Conservation (phyloP, 352 stramenopile species). For the Globisporangium nagaii region DNA sequence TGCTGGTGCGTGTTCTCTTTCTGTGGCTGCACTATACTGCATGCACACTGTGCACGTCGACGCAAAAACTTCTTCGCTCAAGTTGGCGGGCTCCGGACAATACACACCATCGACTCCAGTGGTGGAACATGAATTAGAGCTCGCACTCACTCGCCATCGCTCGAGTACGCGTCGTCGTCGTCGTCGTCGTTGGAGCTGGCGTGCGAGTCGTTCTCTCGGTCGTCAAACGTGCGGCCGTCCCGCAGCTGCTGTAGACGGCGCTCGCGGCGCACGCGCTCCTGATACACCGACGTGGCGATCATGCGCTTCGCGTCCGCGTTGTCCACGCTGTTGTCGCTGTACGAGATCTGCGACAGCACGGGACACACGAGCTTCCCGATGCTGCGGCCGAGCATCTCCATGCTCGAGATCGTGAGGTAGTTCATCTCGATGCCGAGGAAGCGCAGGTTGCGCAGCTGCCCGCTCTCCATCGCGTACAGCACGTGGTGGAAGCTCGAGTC, state of each 20-base stretch:
- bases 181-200: slow-evolving; percentile 21
- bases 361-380: slow-evolving; percentile 80
- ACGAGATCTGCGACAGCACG: slow-evolving; percentile 81
- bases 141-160: slow-evolving; percentile 30
- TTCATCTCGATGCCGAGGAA: slow-evolving; percentile 86
- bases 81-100: too few species aligned
- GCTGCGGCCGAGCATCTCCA: slow-evolving; percentile 81
- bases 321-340: slow-evolving; percentile 80
- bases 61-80: too few species aligned
- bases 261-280: slow-evolving; percentile 61
- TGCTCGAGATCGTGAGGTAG: slow-evolving; percentile 74
- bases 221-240: slow-evolving; percentile 22
- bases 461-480: slow-evolving; percentile 77
- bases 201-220: slow-evolving; percentile 24
- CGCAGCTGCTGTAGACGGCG: slow-evolving; percentile 47
- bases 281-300: slow-evolving; percentile 70
- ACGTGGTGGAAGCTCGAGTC: slow-evolving; percentile 83
- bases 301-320: slow-evolving; percentile 69
- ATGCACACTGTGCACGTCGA: too few species aligned
- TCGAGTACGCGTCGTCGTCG: slow-evolving; percentile 20
- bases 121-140: too few species aligned
- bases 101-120: too few species aligned
- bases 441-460: slow-evolving; percentile 45
- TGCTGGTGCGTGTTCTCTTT: not conserved
- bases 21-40: not conserved